phyloP scores from a whole-genome alignment of 2,329 filamentous ascomycete species.

The Alternaria longipes region DNA sequence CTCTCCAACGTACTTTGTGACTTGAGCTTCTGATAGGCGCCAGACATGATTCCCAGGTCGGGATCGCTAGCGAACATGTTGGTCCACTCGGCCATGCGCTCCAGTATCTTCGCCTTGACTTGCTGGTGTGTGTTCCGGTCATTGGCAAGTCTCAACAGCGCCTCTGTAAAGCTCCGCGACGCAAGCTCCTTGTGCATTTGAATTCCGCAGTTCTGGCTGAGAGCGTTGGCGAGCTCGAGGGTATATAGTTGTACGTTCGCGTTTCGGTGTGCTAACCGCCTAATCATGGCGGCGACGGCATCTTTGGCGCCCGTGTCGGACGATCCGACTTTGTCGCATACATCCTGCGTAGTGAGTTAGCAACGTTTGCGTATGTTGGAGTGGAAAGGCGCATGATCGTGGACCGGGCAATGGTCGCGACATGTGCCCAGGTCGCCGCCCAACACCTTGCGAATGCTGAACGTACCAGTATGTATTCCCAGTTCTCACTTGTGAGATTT shows the following conservation, averaged over 20 bases:
- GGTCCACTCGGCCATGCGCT: conserved; percentile 95
- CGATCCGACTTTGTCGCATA: conserved; percentile 66
- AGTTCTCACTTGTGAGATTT: conserved; percentile 88
- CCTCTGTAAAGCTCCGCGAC: conserved; percentile 92
- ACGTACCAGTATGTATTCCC: conserved; percentile 72
- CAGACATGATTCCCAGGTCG: conserved; percentile 96
- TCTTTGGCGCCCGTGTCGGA: conserved; percentile 74
- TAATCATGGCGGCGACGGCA: conserved; percentile 88
- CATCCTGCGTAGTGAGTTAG: conserved; percentile 58
- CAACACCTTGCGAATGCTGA: conserved; percentile 1
- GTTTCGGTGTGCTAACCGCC: conserved; percentile 89
- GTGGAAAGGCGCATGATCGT: background rate
- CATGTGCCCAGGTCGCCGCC: conserved; percentile 2
- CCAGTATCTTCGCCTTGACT: conserved; percentile 95
- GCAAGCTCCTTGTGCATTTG: conserved; percentile 89
- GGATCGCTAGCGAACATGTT: conserved; percentile 91
- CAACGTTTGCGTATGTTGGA: background rate
- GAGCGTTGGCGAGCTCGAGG: conserved; percentile 85
- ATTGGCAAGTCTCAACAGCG: conserved; percentile 86
- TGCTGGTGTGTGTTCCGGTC: conserved; percentile 96
- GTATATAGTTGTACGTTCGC: conserved; percentile 97
- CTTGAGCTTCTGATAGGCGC: conserved; percentile 90
- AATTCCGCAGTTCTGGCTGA: conserved; percentile 90
- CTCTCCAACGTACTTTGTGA: conserved; percentile 60
- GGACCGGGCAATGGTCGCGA: background rate